phyloP scores from a whole-genome alignment of 768 basidiomycete genomes.

The Calocybe gangraenosa region DNA sequence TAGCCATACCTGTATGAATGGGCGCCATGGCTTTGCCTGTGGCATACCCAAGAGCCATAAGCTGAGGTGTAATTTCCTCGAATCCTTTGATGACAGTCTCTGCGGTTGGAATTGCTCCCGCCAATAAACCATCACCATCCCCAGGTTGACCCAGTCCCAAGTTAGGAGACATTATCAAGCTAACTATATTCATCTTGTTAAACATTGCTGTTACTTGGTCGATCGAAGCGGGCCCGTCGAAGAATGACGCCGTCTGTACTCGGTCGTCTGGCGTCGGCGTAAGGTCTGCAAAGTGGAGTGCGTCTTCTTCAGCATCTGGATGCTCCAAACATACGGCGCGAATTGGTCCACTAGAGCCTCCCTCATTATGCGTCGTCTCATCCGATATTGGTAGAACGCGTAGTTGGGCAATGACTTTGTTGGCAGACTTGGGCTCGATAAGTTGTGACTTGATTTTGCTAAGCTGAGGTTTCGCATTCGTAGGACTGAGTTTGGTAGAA shows the following conservation, averaged over 20 bases:
- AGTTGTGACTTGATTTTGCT: slow-evolving; percentile 67
- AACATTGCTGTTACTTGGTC: slow-evolving; percentile 47
- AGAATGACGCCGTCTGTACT: slow-evolving; percentile 15
- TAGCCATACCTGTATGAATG: slow-evolving; percentile 53
- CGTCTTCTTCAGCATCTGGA: slow-evolving; percentile 58
- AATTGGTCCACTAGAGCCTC: slow-evolving; percentile 42
- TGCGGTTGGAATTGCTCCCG: slow-evolving; percentile 74
- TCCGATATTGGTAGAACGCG: slow-evolving; percentile 52
- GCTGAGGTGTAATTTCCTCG: slow-evolving; percentile 66
- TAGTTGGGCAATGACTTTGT: slow-evolving; percentile 69
- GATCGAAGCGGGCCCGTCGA: slow-evolving; percentile 46
- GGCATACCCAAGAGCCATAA: slow-evolving; percentile 76
- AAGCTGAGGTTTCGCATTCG: slow-evolving; percentile 47
- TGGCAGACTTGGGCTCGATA: slow-evolving; percentile 60
- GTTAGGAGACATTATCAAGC: slow-evolving; percentile 55
- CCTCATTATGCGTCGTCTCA: slow-evolving; percentile 15
- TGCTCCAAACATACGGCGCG: slow-evolving; percentile 73
- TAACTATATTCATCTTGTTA: slow-evolving; percentile 57
- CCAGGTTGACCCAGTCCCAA: slow-evolving; percentile 74
- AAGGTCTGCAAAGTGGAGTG: slow-evolving; percentile 54
- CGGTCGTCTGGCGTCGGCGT: slow-evolving; percentile 9
- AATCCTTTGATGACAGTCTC: slow-evolving; percentile 68
- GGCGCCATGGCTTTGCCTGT: slow-evolving; percentile 62
- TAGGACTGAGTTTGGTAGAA: slow-evolving; percentile 34
- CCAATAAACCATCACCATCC: slow-evolving; percentile 60